These are phyloP conservation scores for Xylaria sp. DNA, from an alignment of 2,329 filamentous ascomycete genomes.

Conservation along the genomic window DNA sequence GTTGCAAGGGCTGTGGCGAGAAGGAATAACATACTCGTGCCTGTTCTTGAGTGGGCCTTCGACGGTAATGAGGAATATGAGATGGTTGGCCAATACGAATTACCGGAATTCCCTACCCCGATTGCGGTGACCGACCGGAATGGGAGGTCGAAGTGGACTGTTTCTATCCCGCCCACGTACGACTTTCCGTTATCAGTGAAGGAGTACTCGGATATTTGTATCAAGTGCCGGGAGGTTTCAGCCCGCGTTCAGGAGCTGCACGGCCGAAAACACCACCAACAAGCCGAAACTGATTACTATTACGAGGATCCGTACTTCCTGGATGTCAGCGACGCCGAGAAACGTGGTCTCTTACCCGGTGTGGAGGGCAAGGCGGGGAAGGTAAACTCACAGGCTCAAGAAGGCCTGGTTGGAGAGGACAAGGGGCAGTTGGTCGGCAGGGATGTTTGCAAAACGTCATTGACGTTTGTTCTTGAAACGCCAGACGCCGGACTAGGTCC, in stretches of 20 bases:
- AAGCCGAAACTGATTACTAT: slow-evolving; percentile 57
- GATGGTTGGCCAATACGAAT: slow-evolving; percentile 64
- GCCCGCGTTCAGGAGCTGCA: slow-evolving; percentile 56
- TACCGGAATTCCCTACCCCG: slow-evolving; percentile 75
- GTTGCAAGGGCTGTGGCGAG: slow-evolving; percentile 42
- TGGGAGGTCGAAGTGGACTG: slow-evolving; percentile 74
- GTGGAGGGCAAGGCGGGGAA: slow-evolving; percentile 43
- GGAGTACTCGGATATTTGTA: slow-evolving; percentile 72
- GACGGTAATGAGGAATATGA: slow-evolving; percentile 58
- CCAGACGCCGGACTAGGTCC: slow-evolving; percentile 76
- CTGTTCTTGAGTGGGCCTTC: slow-evolving; percentile 44
- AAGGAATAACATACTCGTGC: slow-evolving; percentile 33
- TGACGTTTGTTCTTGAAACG: slow-evolving; percentile 79
- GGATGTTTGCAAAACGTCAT: slow-evolving; percentile 66
- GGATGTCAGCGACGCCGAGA: slow-evolving; percentile 73
- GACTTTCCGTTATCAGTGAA: slow-evolving; percentile 67
- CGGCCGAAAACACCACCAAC: slow-evolving; percentile 47
- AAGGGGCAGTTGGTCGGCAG: slow-evolving; percentile 48
- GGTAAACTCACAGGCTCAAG: slow-evolving; percentile 37
- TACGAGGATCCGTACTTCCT: slow-evolving; percentile 69
- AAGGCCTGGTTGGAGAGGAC: slow-evolving; percentile 51
- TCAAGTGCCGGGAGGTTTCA: slow-evolving; percentile 67
- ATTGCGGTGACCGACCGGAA: slow-evolving; percentile 68
- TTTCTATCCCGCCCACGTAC: slow-evolving; percentile 71
- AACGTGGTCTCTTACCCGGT: slow-evolving; percentile 61